Percentiles rank a stretch among this genome's conserved stretches.
These are phyloP conservation scores for Penicillium herquei DNA, from an alignment of 495 filamentous ascomycete species.

Conservation along the genomic window DNA sequence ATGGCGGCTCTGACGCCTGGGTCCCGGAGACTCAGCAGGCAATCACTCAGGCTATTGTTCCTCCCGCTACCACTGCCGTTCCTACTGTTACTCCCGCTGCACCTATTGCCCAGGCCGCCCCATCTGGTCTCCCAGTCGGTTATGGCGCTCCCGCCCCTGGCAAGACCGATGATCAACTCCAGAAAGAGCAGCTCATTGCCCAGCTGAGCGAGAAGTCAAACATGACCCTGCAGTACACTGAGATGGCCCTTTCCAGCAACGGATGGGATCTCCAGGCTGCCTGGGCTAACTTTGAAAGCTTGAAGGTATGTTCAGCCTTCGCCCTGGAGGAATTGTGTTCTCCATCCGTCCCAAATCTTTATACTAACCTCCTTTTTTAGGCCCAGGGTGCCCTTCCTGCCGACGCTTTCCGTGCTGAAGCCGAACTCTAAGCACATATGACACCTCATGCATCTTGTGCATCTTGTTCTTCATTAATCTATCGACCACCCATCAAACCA, in stretches of 20 bases:
- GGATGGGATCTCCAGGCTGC: slow-evolving; percentile 74
- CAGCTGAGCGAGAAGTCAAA: slow-evolving; percentile 66
- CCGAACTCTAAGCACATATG: background rate
- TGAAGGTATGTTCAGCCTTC: slow-evolving; percentile 34
- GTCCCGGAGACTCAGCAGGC: slow-evolving; percentile 42
- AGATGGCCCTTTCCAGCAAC: slow-evolving; percentile 67
- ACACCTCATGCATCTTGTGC: too few relatives aligned
- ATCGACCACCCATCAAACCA: too few relatives aligned
- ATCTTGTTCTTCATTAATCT: too few relatives aligned
- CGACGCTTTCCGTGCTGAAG: slow-evolving; percentile 36
- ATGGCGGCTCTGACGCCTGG: slow-evolving; percentile 62
- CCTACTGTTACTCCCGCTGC: slow-evolving; percentile 12
- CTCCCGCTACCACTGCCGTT: slow-evolving; percentile 13
- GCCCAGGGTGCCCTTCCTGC: slow-evolving; percentile 40
- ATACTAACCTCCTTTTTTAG: slow-evolving; percentile 26
- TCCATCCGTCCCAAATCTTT: background rate
- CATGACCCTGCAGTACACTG: slow-evolving; percentile 70
- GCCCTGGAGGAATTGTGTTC: too few relatives aligned
- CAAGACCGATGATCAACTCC: slow-evolving; percentile 43
- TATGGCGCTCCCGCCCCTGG: slow-evolving; percentile 42
- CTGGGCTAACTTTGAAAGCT: slow-evolving; percentile 61
- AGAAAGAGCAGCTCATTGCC: slow-evolving; percentile 60
- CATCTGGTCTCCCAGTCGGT: slow-evolving; percentile 33
- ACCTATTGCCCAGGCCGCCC: slow-evolving; percentile 7
- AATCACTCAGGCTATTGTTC: slow-evolving; percentile 19